Percentiles rank a stretch among this genome's conserved stretches.
These are phyloP conservation scores for Capronia epimyces DNA, from an alignment of 2,329 filamentous ascomycete genomes.

Conservation along the genomic window DNA sequence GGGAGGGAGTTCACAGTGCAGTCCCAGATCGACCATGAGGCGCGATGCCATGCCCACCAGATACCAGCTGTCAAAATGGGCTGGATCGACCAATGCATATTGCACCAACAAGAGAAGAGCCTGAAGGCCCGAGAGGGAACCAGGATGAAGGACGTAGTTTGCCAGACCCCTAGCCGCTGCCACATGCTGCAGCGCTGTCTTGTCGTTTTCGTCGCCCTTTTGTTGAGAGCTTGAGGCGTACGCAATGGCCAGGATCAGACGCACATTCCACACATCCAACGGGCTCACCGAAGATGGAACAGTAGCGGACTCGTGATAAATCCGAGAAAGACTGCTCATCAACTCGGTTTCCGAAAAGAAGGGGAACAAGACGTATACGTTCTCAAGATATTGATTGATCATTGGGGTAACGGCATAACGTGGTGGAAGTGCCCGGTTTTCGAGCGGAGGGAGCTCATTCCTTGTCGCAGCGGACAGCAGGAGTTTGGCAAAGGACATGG, in stretches of 20 bases:
- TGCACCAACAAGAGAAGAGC: slow-evolving; percentile 79
- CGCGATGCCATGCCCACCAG: slow-evolving; percentile 84
- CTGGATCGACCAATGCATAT: slow-evolving; percentile 83
- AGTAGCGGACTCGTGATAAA: slow-evolving; percentile 58
- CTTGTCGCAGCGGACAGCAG: slow-evolving; percentile 78
- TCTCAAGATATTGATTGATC: slow-evolving; percentile 78
- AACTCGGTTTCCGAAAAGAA: slow-evolving; percentile 76
- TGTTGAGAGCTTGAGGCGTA: slow-evolving; percentile 66
- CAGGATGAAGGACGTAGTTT: slow-evolving; percentile 77
- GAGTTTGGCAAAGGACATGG: slow-evolving; percentile 87
- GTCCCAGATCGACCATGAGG: slow-evolving; percentile 80
- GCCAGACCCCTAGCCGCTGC: slow-evolving; percentile 67
- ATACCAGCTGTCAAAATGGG: slow-evolving; percentile 91
- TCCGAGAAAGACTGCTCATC: slow-evolving; percentile 69
- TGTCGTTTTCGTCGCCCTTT: slow-evolving; percentile 59
- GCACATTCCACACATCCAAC: slow-evolving; percentile 78
- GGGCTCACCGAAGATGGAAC: slow-evolving; percentile 38
- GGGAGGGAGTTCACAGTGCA: slow-evolving; percentile 82
- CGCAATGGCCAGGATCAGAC: slow-evolving; percentile 82
- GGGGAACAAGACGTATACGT: slow-evolving; percentile 73
- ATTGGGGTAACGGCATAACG: slow-evolving; percentile 63
- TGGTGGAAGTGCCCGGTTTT: slow-evolving; percentile 60
- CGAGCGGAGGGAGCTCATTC: slow-evolving; percentile 61
- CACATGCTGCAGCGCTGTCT: slow-evolving; percentile 56
- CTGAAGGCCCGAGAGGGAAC: slow-evolving; percentile 79